Conservation (phyloP, 371 early-diverging fungal species). For the Chytridiales sp. region DNA sequence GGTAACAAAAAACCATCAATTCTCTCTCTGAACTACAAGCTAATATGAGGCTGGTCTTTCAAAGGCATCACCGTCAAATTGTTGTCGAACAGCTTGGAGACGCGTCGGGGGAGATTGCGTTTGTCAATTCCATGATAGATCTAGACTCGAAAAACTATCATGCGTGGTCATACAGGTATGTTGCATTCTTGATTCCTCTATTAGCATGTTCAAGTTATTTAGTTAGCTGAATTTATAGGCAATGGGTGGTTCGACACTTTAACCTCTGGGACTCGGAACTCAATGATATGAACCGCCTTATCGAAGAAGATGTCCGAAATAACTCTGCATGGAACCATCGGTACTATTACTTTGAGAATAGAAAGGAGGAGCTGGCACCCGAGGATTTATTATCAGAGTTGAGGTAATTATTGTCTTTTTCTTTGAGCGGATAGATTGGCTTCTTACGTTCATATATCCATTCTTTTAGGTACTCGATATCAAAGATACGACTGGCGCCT, state of each 20-base stretch:
- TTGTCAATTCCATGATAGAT: constrained; percentile 67
- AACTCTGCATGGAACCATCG: constrained; percentile 98
- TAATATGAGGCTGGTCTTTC: constrained; percentile 2
- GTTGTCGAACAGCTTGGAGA: constrained; percentile 66
- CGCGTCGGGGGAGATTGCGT: constrained; percentile 57
- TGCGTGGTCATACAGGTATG: constrained; percentile 88
- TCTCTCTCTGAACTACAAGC: constrained; percentile 14
- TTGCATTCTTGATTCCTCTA: not conserved
- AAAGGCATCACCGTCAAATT: constrained; percentile 89
- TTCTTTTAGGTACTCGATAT: constrained; percentile 55
- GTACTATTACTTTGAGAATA: constrained; percentile 62
- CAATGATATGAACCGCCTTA: constrained; percentile 61
- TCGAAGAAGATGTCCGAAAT: constrained; percentile 86
- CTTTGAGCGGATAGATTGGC: not conserved
- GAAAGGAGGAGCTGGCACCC: constrained; percentile 45
- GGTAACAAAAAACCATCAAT: constrained; percentile 52
- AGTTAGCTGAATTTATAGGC: constrained; percentile 50
- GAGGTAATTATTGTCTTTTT: constrained; percentile 8
- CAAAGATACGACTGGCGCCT: constrained; percentile 74
- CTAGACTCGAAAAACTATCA: constrained; percentile 97
- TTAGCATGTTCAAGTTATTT: constrained; percentile 1
- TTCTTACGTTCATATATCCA: not conserved
- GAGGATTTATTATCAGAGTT: constrained; percentile 57
- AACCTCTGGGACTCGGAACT: constrained; percentile 80
- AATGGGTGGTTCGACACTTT: constrained; percentile 83